Percentiles rank a stretch among this genome's conserved stretches.
Conservation (phyloP, 106 monocot species). For the Iris macrosiphon region DNA sequence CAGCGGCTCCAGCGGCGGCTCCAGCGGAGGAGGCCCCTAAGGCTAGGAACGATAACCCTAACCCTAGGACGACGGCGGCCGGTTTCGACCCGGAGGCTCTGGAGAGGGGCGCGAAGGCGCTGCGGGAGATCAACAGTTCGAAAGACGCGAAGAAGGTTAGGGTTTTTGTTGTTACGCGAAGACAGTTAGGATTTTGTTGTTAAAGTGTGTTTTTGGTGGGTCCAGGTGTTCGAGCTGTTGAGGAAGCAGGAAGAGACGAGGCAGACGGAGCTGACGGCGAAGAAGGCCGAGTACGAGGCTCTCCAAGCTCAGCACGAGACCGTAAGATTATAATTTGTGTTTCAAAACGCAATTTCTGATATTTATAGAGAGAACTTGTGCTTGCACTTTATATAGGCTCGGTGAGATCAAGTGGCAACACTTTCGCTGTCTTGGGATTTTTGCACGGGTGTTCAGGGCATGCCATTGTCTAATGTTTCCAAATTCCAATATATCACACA, state of each 20-base stretch:
- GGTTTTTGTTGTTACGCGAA: constrained; percentile 6
- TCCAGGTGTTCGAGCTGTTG: constrained; percentile 82
- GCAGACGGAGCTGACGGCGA: constrained; percentile 41
- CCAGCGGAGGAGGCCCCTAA: constrained; percentile 10
- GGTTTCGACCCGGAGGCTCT: constrained; percentile 94
- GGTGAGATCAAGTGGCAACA: too few relatives aligned
- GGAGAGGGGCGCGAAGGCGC: constrained; percentile 69
- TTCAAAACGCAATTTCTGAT: neutral
- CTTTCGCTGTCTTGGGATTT: too few relatives aligned
- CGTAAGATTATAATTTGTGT: constrained; percentile 23
- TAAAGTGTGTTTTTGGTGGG: neutral
- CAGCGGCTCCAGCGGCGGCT: constrained; percentile 2
- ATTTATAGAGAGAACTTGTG: too few relatives aligned
- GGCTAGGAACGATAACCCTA: constrained; percentile 45
- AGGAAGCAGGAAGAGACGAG: constrained; percentile 85
- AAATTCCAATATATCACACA: too few relatives aligned
- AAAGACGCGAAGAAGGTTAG: constrained; percentile 70
- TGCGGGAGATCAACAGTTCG: constrained; percentile 62
- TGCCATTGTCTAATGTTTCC: too few relatives aligned
- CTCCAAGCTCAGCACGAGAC: constrained; percentile 72
- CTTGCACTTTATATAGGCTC: too few relatives aligned
- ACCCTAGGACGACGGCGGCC: constrained; percentile 74
- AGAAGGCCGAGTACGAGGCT: constrained; percentile 66
- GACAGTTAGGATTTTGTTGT: neutral
- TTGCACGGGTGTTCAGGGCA: too few relatives aligned